These are phyloP conservation scores for Neurospora intermedia DNA, from an alignment of 495 filamentous ascomycete species.

Conservation along the genomic window DNA sequence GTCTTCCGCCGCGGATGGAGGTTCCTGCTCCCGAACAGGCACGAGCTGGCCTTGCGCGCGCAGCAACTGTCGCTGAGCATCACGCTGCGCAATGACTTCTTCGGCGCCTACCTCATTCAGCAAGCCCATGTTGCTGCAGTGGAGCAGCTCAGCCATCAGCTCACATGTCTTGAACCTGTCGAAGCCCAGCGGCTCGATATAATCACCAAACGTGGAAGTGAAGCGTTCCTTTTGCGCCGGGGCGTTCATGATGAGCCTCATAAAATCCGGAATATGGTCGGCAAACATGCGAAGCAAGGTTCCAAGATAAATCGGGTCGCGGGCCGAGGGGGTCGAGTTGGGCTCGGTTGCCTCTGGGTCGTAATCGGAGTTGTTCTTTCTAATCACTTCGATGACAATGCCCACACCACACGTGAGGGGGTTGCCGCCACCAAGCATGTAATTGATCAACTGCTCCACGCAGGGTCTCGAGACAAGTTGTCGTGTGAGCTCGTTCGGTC, in stretches of 20 bases:
- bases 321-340: conserved; percentile 64
- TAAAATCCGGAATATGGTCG: conserved; percentile 86
- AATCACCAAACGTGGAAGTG: conserved; percentile 68
- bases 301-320: conserved; percentile 94
- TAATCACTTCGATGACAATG: conserved; percentile 95
- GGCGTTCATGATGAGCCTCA: conserved; percentile 75
- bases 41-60: conserved; percentile 54
- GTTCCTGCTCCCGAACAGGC: conserved; percentile 22
- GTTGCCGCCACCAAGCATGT: conserved; percentile 93
- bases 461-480: conserved; percentile 88
- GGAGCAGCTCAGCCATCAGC: conserved; percentile 92
- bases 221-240: conserved; percentile 32
- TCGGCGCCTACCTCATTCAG: conserved; percentile 91
- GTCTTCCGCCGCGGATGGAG: conserved; percentile 27
- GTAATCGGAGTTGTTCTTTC: conserved; percentile 99
- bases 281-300: conserved; percentile 87
- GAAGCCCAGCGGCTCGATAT: conserved; percentile 92
- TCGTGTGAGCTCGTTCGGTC: conserved; percentile 90
- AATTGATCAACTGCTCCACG: conserved; percentile 66
- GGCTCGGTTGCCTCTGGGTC: conserved; percentile 80
- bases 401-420: conserved; percentile 93
- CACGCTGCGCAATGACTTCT: conserved; percentile 67
- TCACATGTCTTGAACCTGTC: conserved; percentile 99
- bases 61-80: conserved; percentile 70
- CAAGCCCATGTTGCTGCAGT: conserved; percentile 98